Percentiles rank a stretch among this genome's conserved stretches.
Evolutionary conservation across 2,329 filamentous ascomycete genomes (phyloP).

Genomic region (Epichloe bromicola): DNA sequence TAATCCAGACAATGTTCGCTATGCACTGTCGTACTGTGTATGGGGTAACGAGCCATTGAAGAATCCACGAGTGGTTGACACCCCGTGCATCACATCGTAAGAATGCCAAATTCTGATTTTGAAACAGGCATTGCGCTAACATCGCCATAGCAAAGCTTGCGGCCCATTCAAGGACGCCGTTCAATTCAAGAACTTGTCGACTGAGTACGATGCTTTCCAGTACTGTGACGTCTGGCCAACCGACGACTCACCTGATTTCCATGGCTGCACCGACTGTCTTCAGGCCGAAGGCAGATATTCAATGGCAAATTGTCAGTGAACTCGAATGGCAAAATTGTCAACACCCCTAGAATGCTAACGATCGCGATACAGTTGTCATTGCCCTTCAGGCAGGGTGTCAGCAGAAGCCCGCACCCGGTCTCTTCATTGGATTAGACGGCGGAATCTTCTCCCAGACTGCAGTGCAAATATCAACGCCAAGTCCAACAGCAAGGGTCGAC

Average conservation of each 20-base stretch:
- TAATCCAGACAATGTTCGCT: conserved; percentile 43
- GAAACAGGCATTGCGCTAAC: conserved; percentile 12
- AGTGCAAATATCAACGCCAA: conserved; percentile 38
- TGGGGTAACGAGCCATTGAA: conserved; percentile 29
- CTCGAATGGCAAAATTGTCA: not conserved
- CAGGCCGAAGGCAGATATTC: conserved; percentile 22
- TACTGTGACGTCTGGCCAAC: conserved; percentile 40
- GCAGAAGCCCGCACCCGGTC: conserved; percentile 34
- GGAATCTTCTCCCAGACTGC: conserved; percentile 34
- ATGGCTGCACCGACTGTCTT: conserved; percentile 35
- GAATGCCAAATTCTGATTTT: not conserved
- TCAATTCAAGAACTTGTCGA: conserved; percentile 35
- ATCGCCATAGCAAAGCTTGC: conserved; percentile 35
- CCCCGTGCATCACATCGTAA: conserved; percentile 40
- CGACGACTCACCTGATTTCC: conserved; percentile 21
- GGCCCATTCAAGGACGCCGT: conserved; percentile 33
- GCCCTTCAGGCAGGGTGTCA: conserved; percentile 43
- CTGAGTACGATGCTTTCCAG: conserved; percentile 31
- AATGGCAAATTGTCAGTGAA: conserved; percentile 39
- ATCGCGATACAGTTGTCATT: conserved; percentile 26
- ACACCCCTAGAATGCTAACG: conserved; percentile 7
- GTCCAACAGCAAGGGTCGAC: conserved; percentile 25
- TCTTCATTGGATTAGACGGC: conserved; percentile 36
- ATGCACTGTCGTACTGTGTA: conserved; percentile 40
- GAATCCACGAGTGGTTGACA: conserved; percentile 26